Conservation (phyloP, 2,329 filamentous ascomycete genomes). For the Zymoseptoria passerinii region DNA sequence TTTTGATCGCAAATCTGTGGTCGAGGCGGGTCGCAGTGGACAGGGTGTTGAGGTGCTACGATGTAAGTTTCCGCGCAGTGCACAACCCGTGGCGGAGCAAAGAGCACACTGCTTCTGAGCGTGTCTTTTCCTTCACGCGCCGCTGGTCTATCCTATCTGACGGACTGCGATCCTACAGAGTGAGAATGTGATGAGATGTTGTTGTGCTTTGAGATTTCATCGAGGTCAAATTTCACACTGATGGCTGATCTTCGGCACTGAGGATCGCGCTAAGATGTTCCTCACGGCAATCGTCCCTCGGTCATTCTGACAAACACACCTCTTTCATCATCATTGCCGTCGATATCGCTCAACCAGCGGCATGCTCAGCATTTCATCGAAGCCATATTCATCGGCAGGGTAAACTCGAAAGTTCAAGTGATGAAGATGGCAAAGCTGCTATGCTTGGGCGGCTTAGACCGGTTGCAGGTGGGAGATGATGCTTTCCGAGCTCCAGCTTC, state of each 20-base stretch:
- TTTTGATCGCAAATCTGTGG: constrained; percentile 17
- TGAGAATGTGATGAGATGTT: background rate
- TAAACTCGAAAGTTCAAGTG: background rate
- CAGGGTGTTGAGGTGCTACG: background rate
- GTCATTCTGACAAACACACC: background rate
- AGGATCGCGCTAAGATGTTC: background rate
- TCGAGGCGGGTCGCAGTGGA: constrained; percentile 14
- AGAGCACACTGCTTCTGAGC: background rate
- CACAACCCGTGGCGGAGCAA: too few relatives aligned
- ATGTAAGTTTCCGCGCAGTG: background rate
- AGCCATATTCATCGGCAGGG: background rate
- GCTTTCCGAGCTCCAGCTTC: constrained; percentile 1
- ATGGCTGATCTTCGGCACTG: background rate
- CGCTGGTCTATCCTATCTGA: too few relatives aligned
- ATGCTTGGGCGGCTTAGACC: background rate
- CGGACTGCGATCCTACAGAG: background rate
- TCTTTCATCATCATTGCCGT: background rate
- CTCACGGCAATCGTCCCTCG: background rate
- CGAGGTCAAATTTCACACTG: background rate
- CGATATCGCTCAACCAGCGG: background rate
- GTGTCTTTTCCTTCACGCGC: too few relatives aligned
- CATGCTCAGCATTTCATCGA: background rate
- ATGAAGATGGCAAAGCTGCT: background rate
- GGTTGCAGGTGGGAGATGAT: background rate
- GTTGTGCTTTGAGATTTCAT: background rate